Evolutionary conservation across 805 yeast species (phyloP).

Genomic region (Candida krabiensis): DNA sequence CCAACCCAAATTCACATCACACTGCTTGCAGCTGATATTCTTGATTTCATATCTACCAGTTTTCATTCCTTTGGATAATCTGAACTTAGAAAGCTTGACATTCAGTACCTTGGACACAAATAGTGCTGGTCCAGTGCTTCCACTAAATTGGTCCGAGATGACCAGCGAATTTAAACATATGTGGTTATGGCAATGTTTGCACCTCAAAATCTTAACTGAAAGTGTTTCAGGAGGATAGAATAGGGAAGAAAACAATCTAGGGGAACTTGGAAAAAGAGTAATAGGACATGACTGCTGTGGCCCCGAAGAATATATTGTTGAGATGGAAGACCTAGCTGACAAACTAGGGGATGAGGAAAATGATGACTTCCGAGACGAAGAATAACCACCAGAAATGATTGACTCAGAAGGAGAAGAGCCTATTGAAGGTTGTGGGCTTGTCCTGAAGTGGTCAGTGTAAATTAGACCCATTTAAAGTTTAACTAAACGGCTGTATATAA

Average conservation of each 20-base stretch:
- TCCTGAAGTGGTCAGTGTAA: conserved; percentile 30
- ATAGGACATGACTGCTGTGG: conserved; percentile 9
- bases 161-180: conserved; percentile 29
- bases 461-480: conserved; percentile 28
- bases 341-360: conserved; percentile 8
- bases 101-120: conserved; percentile 34
- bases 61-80: conserved; percentile 30
- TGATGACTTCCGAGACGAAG: conserved; percentile 2
- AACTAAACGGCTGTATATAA: background rate
- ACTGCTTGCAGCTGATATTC: conserved; percentile 31
- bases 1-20: conserved; percentile 34
- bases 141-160: conserved; percentile 35
- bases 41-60: conserved; percentile 36
- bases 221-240: background rate
- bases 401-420: background rate
- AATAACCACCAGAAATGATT: background rate
- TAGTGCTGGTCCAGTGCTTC: conserved; percentile 34
- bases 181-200: conserved; percentile 35
- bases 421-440: conserved; percentile 9
- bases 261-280: conserved; percentile 2
- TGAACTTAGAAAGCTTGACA: conserved; percentile 15
- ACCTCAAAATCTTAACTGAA: conserved; percentile 24
- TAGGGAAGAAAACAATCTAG: conserved; percentile 1
- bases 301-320: conserved; percentile 16
- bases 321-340: conserved; percentile 17